Evolutionary conservation across 192 early-diverging fungal species (phyloP), one percentile per base, ranked within the genome.

Genomic region (Neocallimastix lanati): DNA sequence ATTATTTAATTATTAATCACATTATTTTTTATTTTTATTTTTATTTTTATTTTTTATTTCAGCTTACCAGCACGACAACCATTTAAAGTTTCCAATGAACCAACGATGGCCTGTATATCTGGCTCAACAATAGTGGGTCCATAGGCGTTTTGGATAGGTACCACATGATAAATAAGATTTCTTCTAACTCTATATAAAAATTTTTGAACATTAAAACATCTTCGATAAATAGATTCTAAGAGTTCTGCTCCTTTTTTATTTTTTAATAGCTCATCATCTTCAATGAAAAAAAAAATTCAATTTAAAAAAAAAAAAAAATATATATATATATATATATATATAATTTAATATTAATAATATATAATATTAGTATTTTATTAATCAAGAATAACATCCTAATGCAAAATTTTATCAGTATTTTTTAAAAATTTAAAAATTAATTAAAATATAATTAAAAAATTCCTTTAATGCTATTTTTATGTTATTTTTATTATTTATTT

Each of bases 41-140:
- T 28, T n/a, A 35, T 18, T 11, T 21, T n/a, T n/a, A 80, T 21
- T 78, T 3, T 29, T 15, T 38, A 9, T 36, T 25, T 27, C 28
- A 12, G 76, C 82, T 25, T 87, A 94, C 93, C 92, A 76, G 87
- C 84, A 77, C 86, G 83, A 28, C 92, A 93, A n/a, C 93, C 94
- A 25, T 83, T 79, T 40, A 88, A 77, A 0, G 97, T 97, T 80
- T 99, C 97, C 28, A 86, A 85, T 14, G 94, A 95, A 28, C 93
- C 92, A 14, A 96, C 94, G 29, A 99, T 83, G 2, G 92, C 93
- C 76, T 92, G 86, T 25, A 99, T 87, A 1, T 90, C 84, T 0
- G 89, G 78, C 36, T 94, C 93, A 0, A 86, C 88, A 7, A 88
- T 86, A 0, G 95, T 96, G 1, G 97, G 97, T 0, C 97, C 97